These are phyloP conservation scores for Rutstroemia sp. DNA, from an alignment of 2,329 filamentous ascomycete species.

Conservation along the genomic window DNA sequence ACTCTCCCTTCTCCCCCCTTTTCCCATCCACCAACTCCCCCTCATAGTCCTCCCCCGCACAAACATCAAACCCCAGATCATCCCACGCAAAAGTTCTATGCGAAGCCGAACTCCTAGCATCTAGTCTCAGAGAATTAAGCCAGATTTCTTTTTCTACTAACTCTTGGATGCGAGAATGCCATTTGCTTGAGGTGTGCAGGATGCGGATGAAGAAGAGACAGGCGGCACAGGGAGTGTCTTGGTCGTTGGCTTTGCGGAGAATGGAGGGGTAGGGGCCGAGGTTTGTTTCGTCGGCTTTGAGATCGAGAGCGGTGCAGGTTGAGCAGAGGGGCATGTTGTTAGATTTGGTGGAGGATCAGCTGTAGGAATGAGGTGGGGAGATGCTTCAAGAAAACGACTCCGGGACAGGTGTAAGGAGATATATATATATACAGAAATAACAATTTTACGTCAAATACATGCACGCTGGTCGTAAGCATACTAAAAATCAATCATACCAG, in stretches of 20 bases:
- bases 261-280: background rate
- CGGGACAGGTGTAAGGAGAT: too few relatives aligned
- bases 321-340: background rate
- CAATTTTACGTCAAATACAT: too few relatives aligned
- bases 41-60: background rate
- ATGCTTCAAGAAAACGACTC: too few relatives aligned
- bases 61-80: background rate
- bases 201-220: background rate
- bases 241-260: background rate
- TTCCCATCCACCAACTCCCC: background rate
- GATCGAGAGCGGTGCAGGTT: background rate
- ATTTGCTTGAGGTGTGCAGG: background rate
- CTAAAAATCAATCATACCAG: too few relatives aligned
- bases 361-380: too few relatives aligned
- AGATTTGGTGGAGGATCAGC: too few relatives aligned
- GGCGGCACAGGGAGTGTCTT: background rate
- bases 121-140: background rate
- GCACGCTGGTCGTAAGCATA: too few relatives aligned
- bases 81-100: background rate
- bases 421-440: too few relatives aligned
- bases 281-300: background rate
- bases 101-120: background rate
- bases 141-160: background rate
- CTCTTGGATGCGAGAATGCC: background rate
- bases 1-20: background rate